Percentiles rank a stretch among this genome's conserved stretches.
These are phyloP conservation scores for Phytophthora fragariaefolia DNA, from an alignment of 352 stramenopile genomes.

Conservation along the genomic window DNA sequence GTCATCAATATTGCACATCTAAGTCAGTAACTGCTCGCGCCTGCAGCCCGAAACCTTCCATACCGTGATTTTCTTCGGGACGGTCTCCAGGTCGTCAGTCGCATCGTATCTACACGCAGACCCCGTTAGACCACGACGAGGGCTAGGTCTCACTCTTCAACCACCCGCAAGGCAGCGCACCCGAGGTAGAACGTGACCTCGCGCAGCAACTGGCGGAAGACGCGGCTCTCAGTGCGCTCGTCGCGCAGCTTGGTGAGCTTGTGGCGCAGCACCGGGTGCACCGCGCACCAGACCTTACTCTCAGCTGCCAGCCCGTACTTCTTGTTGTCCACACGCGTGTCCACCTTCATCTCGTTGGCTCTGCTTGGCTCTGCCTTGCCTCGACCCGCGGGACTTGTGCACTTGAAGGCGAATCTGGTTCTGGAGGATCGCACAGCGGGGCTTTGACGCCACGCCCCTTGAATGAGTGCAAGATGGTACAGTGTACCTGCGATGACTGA, in stretches of 20 bases:
- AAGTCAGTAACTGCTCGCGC: slow-evolving; percentile 5
- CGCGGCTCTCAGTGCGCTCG: slow-evolving; percentile 89
- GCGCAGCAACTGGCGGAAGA: slow-evolving; percentile 96
- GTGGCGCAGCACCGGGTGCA: slow-evolving; percentile 93
- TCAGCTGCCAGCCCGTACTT: slow-evolving; percentile 65
- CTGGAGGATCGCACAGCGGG: slow-evolving; percentile 16
- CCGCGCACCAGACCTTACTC: slow-evolving; percentile 85
- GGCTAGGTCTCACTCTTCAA: slow-evolving; percentile 1
- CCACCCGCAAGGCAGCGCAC: slow-evolving; percentile 54
- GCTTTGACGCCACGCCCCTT: slow-evolving; percentile 8
- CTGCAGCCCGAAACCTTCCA: neutral
- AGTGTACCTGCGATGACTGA: neutral
- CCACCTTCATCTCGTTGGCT: slow-evolving; percentile 71
- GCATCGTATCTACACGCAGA: slow-evolving; percentile 71
- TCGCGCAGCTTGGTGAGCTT: slow-evolving; percentile 98
- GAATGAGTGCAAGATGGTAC: slow-evolving; percentile 3
- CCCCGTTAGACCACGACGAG: neutral
- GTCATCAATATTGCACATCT: neutral
- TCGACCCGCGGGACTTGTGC: slow-evolving; percentile 13
- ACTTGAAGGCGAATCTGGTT: slow-evolving; percentile 2
- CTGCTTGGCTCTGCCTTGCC: too few species aligned
- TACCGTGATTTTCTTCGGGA: slow-evolving; percentile 80
- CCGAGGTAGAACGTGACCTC: slow-evolving; percentile 99
- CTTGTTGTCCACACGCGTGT: slow-evolving; percentile 70
- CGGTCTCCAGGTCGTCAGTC: slow-evolving; percentile 70